Evolutionary conservation across 306 rosid species (phyloP), one percentile per base, ranked within the genome.

Genomic region (Cicer chorassanicum): DNA sequence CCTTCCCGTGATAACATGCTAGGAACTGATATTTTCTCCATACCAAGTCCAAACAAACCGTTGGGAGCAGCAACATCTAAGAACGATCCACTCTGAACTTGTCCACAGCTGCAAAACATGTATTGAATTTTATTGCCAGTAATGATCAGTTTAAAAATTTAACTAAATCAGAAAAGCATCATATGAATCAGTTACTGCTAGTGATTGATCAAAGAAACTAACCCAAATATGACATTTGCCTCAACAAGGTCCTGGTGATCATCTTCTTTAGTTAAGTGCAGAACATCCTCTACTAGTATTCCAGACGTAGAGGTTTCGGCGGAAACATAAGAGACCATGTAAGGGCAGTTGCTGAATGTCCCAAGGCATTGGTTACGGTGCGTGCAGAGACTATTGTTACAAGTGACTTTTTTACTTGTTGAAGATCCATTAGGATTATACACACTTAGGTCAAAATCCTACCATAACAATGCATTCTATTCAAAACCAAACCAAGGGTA

Each of bases 1-100:
- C 98, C 98, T 73, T 89, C 93, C 69, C 89, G 81, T 21, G 97
- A 88, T 73, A 93, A 87, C 79, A 89, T 79, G 85, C 97, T 93
- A 77, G 98, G 98, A 83, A 93, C 98, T 46, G 98, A 93, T 89
- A 93, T 88, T 80, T 89, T 89, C 88, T 88, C 93, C 98, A 93
- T 91, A 48, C 98, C 98, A 24, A 91, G 97, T 82, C 98, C 97
- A 87, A 93, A 86, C 80, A 93, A 86, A 75, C 97, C 98, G 21
- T 93, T 91, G 51, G 98, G 98, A 65, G 97, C 98, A 56, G 97
- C 96, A 77, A 87, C 88, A 78, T 93, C 98, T 72, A 91, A 81
- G 82, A 93, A 91, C 0, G 97, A 93, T 62, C 97, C 96, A 70
- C 93, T 93, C 86, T 91, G 98, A 73, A 88, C 89, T 87, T 91